Base-by-base conservation (phyloP, 1,284 basidiomycete genomes). In the Wallemia hederae region DNA sequence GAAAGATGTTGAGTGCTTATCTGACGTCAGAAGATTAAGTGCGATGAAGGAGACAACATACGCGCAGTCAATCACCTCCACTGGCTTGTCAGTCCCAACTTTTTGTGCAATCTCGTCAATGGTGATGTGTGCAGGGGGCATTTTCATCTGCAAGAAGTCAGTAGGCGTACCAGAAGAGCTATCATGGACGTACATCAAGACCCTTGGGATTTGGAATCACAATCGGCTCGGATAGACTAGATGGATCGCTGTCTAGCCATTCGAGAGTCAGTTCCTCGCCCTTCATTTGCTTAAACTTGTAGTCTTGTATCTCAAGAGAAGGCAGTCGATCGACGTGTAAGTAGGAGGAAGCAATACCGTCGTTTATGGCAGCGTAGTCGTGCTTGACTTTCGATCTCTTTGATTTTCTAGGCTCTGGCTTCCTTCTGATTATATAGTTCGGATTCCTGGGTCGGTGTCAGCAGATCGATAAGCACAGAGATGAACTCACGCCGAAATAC, bases 21-120 rank as follows among this genome's bases (percentile, higher is more conserved):
- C 24, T 58, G 17, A 5, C 25, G 24, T 19, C 17, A 9, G 24
- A 15, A 28, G 33, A 34, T 34, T 26, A n/a, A 27, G 27, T 7
- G 9, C 25, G 24, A 28, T 7, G 24, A 60, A 59, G 49, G 26
- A 58, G 7, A 22, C 19, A 19, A 58, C 56, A n/a, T 58, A 58
- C 56, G 27, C 56, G 56, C 56, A 58, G 24, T 58, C 87, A 66
- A 92, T 91, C 27, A 94, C 89, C 70, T 91, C 87, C 9, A 92
- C 77, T 1, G 83, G 79, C 1, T 75, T 77, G 62, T 85, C 78
- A 55, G 78, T 78, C 1, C 89, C 91, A 49, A 96, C 77, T 24
- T 81, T 73, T 61, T 82, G 74, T 0, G 83, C 86, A 1, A 97
- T 81, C 66, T 91, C 82, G 59, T 79, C 75, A 34, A 90, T 82